Evolutionary conservation across 2,329 filamentous ascomycete genomes (phyloP).

Genomic region (Teratosphaeria nubilosa): DNA sequence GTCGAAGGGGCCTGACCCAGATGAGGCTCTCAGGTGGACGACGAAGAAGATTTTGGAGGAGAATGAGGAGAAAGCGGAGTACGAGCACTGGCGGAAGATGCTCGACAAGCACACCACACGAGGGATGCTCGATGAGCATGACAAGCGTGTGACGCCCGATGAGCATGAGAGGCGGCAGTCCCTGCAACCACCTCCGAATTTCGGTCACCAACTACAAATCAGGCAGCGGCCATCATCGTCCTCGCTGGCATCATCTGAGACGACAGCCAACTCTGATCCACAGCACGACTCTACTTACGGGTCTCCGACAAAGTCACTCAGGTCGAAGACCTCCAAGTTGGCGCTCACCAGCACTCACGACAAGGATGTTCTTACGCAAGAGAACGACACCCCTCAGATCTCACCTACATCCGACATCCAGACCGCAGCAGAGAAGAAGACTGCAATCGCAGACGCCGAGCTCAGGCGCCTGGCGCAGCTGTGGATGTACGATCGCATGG

Average conservation of each 20-base stretch:
- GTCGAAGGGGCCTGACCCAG: background rate
- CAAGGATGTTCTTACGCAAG: background rate
- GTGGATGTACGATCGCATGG: conserved; percentile 4
- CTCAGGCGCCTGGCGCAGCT: background rate
- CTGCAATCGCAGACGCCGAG: background rate
- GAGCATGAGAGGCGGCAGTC: background rate
- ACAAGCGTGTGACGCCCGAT: background rate
- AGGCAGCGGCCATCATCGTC: background rate
- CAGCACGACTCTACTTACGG: background rate
- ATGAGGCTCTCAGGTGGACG: background rate
- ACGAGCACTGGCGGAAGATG: background rate
- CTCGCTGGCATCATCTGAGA: background rate
- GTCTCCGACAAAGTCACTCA: background rate
- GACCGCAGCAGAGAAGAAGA: background rate
- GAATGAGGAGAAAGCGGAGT: background rate
- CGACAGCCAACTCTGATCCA: background rate
- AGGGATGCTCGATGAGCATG: background rate
- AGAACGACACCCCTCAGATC: background rate
- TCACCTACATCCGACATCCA: background rate
- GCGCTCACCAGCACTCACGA: background rate
- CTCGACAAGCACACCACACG: background rate
- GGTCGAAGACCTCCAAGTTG: background rate
- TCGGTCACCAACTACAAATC: background rate
- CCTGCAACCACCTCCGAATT: background rate
- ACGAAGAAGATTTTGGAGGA: background rate